Evolutionary conservation across 345 rosid species (phyloP).

Genomic region (Rhizophora mangle): DNA sequence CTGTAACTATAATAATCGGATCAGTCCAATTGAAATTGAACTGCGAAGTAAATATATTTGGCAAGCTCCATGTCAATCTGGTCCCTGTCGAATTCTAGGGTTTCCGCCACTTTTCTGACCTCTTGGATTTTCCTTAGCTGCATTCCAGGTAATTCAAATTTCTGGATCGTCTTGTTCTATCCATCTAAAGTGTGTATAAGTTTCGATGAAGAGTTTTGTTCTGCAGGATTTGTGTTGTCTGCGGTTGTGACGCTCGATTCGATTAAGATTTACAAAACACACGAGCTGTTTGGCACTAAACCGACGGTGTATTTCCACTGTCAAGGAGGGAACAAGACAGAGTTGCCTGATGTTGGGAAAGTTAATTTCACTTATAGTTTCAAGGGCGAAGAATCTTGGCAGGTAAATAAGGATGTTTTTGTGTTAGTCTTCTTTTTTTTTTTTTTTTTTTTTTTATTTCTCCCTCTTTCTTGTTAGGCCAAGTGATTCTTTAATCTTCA

Average conservation of each 20-base stretch:
- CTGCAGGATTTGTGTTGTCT: constrained; percentile 17
- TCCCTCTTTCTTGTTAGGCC: background rate
- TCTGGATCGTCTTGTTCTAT: background rate
- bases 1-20: too few species aligned
- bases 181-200: background rate
- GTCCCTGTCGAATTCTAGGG: background rate
- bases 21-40: too few species aligned
- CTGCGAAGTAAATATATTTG: too few species aligned
- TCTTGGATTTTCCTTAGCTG: constrained; percentile 5
- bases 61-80: background rate
- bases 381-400: constrained; percentile 35
- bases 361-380: constrained; percentile 23
- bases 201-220: background rate
- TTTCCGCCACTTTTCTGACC: background rate
- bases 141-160: constrained; percentile 6
- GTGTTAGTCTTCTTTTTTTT: background rate
- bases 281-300: constrained; percentile 16
- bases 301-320: constrained; percentile 32
- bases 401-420: constrained; percentile 2
- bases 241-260: constrained; percentile 26
- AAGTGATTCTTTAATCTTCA: background rate
- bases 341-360: constrained; percentile 26
- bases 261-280: constrained; percentile 25
- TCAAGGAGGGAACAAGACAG: constrained; percentile 20
- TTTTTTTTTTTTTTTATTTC: background rate